Evolutionary conservation across 495 filamentous ascomycete genomes (phyloP), one percentile per base, ranked within the genome.

Genomic region (Clohesyomyces aquaticus): DNA sequence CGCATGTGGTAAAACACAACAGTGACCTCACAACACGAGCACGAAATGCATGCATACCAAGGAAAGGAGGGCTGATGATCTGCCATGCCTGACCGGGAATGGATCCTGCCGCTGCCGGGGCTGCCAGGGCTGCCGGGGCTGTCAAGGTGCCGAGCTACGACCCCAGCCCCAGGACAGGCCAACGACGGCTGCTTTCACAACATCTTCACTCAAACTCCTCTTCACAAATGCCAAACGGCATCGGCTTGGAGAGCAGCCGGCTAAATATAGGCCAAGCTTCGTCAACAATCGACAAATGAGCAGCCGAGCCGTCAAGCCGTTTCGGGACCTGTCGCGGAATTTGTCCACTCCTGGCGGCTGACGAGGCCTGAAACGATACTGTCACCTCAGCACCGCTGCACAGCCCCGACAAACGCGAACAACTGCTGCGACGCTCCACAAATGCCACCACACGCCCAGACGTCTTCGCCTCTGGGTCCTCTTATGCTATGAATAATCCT

Each of bases 351-450:
- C 38, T 21, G 41, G 54, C 54, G 38, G 61, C 43, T 64, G 43
- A 64, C 61, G 61, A 64, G 27, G 45, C 51, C 53, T 64, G 53
- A 64, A 64, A 64, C 61, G 18, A 21, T 10, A n/a, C 32, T 14
- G 22, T 8, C 14, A 28, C 29, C 9, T 18, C 16, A 29, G 14
- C 14, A 26, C n/a, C n/a, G n/a, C n/a, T n/a, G n/a, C n/a, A n/a
- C n/a, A n/a, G n/a, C n/a, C n/a, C n/a, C n/a, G n/a, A n/a, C n/a
- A n/a, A n/a, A n/a, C n/a, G n/a, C n/a, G n/a, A n/a, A n/a, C n/a
- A n/a, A n/a, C n/a, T 10, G 26, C 23, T 18, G 25, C 28, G 32
- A n/a, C 18, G 45, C 63, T 54, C 61, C 61, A 58, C 61, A 56
- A 57, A 25, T 46, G 19, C 27, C 22, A 22, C 22, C 28, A 26